Base-by-base conservation (phyloP, 257 asterid species). In the Solanum piurae region DNA sequence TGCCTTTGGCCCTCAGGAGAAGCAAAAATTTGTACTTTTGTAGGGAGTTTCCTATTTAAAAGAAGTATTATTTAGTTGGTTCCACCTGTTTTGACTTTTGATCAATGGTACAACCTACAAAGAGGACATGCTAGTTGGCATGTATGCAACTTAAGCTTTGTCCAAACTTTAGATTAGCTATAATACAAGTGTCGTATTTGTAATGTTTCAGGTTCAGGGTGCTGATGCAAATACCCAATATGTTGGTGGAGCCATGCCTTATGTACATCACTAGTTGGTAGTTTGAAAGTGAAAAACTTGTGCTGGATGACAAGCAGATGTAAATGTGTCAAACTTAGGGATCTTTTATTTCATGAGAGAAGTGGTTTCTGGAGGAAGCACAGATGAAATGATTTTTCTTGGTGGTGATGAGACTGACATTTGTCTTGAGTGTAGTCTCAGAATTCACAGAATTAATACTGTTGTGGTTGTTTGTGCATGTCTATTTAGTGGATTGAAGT, bases 171-270 rank as follows among this genome's bases (percentile, higher is more conserved):
- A 83, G 66, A 18, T 85, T 42, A 52, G 55, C 6, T 83, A 55
- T 49, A 9, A 62, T 37, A 71, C 46, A 71, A 79, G 3, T 40
- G 82, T 20, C 42, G 25, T 86, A 23, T 31, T 42, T 86, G 79
- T 69, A 62, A 38, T 87, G 34, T 89, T 66, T 75, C 89, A 91
- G 89, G 77, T 86, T 82, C 92, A 91, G 87, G 91, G 75, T 46
- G 73, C 68, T 40, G 87, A 89, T 85, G 83, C 88, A 83, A 75
- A 38, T 82, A 25, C 83, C 38, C 91, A 85, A 36, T 90, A 90
- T 83, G 93, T 79, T 31, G 92, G 87, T 75, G 92, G 88, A 36
- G 91, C 84, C 13, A 20, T 80, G 34, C 76, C 89, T 36, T 86
- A 83, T 76, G 87, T 37, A 44, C 86, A 85, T 74, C 87, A 84